Evolutionary conservation across 495 filamentous ascomycete genomes (phyloP), one percentile per base, ranked within the genome.

Genomic region (Aspergillus leporis): DNA sequence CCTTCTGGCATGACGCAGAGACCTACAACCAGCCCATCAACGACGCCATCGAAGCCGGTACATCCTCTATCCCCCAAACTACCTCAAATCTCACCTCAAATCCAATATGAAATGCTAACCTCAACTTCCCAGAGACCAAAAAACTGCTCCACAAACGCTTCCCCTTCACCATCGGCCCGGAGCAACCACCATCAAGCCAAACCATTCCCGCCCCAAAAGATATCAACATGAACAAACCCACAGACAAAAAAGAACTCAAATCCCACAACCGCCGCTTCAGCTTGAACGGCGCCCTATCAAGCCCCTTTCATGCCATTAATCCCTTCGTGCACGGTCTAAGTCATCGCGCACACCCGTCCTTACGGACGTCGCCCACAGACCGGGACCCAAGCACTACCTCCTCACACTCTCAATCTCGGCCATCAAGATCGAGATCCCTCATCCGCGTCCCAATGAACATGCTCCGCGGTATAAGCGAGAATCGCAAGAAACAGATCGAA

Each of bases 1-100:
- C 61, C 4, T 74, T 75, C 55, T 75, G 73, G 73, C 64, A 60
- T 58, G 66, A 72, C 46, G 62, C 62, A 13, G 60, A 66, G 31
- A 14, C 50, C 4, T 63, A 36, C 46, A 69, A 64, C 53, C 56
- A 58, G 46, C 25, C 45, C 13, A 61, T 60, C 34, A 55, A 62
- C 32, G 58, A 62, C 28, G 41, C 48, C 30, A 64, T 66, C n/a
- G 61, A 69, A 41, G 49, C 53, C 9, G 56, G 62, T 63, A 36
- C 1, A 36, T 23, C 32, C 21, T 53, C 38, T 25, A 19, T 9
- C 18, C 10, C 40, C 40, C 58, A 21, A 16, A n/a, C 30, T 46
- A 19, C 43, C 16, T 38, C 19, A 19, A 36, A 38, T 47, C 25
- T 30, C 43, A 18, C 28, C 56, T 31, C 2, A 1, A 23, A 47